phyloP scores from a whole-genome alignment of 192 early-diverging fungal genomes.

The Gaertneriomyces semiglobifer region DNA sequence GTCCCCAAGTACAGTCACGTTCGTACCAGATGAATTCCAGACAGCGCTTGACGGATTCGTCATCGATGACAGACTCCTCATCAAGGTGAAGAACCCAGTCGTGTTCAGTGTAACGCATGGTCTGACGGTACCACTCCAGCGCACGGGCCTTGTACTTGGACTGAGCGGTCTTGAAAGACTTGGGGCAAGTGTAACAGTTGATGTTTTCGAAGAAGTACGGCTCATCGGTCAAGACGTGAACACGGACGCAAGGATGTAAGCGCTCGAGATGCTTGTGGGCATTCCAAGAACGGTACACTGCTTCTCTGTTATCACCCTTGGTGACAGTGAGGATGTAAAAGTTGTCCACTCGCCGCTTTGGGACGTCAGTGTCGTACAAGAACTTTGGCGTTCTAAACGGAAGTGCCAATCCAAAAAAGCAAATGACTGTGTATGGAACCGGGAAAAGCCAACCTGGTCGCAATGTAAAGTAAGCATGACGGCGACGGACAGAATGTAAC shows the following conservation, averaged over 20 bases:
- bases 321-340: conserved; percentile 59
- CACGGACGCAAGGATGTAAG: conserved; percentile 51
- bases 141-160: conserved; percentile 59
- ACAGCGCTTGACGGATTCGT: conserved; percentile 46
- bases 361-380: conserved; percentile 46
- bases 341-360: conserved; percentile 53
- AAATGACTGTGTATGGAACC: conserved; percentile 56
- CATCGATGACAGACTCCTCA: conserved; percentile 60
- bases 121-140: conserved; percentile 60
- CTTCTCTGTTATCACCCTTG: conserved; percentile 52
- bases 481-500: not conserved
- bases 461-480: not conserved
- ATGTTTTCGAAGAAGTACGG: conserved; percentile 62
- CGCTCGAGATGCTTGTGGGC: conserved; percentile 53
- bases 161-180: conserved; percentile 41
- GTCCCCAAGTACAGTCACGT: conserved; percentile 50
- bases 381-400: conserved; percentile 58
- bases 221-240: conserved; percentile 59
- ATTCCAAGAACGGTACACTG: conserved; percentile 55
- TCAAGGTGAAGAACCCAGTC: conserved; percentile 60
- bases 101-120: conserved; percentile 51
- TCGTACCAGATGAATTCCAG: conserved; percentile 61
- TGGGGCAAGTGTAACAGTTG: conserved; percentile 60
- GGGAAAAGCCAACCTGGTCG: conserved; percentile 50
- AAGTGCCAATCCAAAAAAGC: conserved; percentile 53